Evolutionary conservation across 2,329 filamentous ascomycete genomes (phyloP), one percentile per base, ranked within the genome.

Genomic region (Aureobasidium sp.): DNA sequence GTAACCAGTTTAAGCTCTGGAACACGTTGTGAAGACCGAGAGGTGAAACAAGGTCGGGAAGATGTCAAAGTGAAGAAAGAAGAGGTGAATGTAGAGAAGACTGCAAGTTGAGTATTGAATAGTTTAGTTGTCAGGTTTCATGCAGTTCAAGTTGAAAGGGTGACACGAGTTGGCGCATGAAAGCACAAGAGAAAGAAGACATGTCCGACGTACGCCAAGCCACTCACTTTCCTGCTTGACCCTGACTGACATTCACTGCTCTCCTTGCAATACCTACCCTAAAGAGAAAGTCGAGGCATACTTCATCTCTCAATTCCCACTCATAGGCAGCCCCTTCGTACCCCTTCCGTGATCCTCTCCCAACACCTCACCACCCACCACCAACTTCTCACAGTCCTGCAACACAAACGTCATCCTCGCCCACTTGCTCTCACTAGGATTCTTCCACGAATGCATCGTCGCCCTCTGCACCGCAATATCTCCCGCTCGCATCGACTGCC

Each of bases 401-500:
- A 72, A 58, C 19, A 66, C 65, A 60, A 70, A 72, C 7, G 70
- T 65, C 70, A 72, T 72, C 58, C 70, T 62, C 24, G 67, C 66
- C 70, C 70, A 72, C 60, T 70, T 68, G 12, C 65, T 70, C 27
- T 64, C 37, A 48, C 65, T 68, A 17, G 68, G 67, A 50, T 72
- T 72, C 42, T 64, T 58, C 70, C 70, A 72, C 27, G 69, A 70
- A 64, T 73, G 71, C 67, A 71, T 73, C 27, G 72, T 75, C n/a
- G 70, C 73, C 58, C 72, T 64, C 67, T 75, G 73, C 45, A 75
- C 71, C 66, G 73, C 73, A 11, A 72, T 70, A 63, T 74, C 72
- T 5, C 73, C 73, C 39, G 71, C 64, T 12, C 66, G 62, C 71
- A 75, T 71, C n/a, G 66, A 27, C 63, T 70, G 67, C 60, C 62